phyloP scores from a whole-genome alignment of 306 rosid species.

The Biancaea sappan region DNA sequence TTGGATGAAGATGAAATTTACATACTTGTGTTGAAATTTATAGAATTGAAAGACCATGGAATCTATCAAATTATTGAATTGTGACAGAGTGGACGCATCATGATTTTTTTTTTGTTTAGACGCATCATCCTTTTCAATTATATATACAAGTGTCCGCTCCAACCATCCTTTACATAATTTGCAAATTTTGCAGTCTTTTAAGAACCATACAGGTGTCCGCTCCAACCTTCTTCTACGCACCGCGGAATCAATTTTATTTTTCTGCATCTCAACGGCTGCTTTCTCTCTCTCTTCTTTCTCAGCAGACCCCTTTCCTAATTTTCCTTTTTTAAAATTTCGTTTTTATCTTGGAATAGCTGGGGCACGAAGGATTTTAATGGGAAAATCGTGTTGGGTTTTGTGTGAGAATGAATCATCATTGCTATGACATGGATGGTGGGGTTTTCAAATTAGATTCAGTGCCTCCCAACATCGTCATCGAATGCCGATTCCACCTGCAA shows the following conservation, averaged over 20 bases:
- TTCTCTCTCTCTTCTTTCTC: slow-evolving; percentile 4
- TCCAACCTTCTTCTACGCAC: slow-evolving; percentile 38
- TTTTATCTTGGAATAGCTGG: background rate
- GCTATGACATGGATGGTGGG: background rate
- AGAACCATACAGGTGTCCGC: background rate
- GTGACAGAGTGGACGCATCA: no score
- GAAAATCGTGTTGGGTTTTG: slow-evolving; percentile 7
- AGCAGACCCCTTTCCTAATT: background rate
- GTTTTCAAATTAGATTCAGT: background rate
- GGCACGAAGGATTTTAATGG: background rate
- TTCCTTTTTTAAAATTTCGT: no score
- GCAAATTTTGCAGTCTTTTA: no score
- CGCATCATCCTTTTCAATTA: no score
- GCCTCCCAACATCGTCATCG: background rate
- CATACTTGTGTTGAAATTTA: no score
- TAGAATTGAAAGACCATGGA: no score
- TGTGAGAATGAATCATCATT: background rate
- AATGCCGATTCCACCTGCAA: background rate
- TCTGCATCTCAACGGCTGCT: background rate
- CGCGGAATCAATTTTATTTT: background rate
- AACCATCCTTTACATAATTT: no score
- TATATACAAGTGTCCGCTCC: no score
- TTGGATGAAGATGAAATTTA: no score
- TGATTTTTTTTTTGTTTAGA: no score
- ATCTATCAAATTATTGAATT: no score